Evolutionary conservation across 768 basidiomycete genomes (phyloP).

Genomic region (Leccinum pellstonianum): DNA sequence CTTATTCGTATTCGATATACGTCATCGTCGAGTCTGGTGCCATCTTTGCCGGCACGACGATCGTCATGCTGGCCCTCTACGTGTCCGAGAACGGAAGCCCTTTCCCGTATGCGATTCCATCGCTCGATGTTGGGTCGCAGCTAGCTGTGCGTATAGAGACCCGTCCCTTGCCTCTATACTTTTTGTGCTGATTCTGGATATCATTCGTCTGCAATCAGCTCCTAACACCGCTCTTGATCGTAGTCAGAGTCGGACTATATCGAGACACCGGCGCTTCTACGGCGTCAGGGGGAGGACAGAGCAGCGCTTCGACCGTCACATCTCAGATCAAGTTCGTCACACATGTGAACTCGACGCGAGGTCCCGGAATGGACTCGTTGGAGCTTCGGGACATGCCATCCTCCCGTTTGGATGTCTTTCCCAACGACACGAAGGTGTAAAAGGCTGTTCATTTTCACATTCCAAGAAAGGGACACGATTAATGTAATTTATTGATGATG

Average conservation of each 20-base stretch:
- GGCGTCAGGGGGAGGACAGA: background rate
- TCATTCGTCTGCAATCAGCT: slow-evolving; percentile 6
- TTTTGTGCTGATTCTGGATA: background rate
- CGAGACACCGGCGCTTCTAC: background rate
- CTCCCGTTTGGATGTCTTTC: background rate
- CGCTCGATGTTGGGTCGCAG: slow-evolving; percentile 19
- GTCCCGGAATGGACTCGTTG: background rate
- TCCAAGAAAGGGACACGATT: background rate
- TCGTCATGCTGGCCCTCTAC: slow-evolving; percentile 19
- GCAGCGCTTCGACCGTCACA: background rate
- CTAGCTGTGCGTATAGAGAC: slow-evolving; percentile 16
- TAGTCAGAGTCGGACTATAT: slow-evolving; percentile 15
- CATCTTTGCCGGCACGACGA: slow-evolving; percentile 18
- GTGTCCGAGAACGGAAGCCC: slow-evolving; percentile 4
- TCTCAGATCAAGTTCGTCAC: background rate
- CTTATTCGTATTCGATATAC: slow-evolving; percentile 17
- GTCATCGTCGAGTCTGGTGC: slow-evolving; percentile 21
- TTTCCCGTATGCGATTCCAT: slow-evolving; percentile 14
- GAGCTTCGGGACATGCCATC: background rate
- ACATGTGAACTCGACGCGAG: background rate
- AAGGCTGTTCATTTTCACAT: background rate
- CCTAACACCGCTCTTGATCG: slow-evolving; percentile 19
- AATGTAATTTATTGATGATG: background rate
- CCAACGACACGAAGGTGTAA: background rate
- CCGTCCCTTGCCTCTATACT: background rate